phyloP scores from a whole-genome alignment of 2,329 filamentous ascomycete genomes.

The Nemania sp. region DNA sequence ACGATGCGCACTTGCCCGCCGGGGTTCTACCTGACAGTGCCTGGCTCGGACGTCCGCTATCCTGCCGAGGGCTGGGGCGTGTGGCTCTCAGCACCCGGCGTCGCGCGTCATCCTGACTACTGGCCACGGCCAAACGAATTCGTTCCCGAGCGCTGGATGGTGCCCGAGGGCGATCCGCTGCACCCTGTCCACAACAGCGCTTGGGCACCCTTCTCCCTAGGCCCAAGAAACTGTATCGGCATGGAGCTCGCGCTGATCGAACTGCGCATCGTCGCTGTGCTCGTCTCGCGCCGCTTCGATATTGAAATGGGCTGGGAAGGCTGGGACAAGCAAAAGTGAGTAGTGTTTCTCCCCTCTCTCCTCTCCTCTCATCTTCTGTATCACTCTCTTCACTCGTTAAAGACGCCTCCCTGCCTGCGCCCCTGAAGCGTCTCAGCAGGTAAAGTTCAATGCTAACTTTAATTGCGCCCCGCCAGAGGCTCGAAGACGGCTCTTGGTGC shows the following conservation, averaged over 20 bases:
- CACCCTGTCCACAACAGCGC: slow-evolving; percentile 42
- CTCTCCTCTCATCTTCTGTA: not conserved
- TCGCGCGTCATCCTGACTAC: slow-evolving; percentile 34
- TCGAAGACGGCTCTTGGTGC: slow-evolving; percentile 31
- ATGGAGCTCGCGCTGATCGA: slow-evolving; percentile 59
- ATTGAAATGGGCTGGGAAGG: slow-evolving; percentile 50
- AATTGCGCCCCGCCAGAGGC: slow-evolving; percentile 16
- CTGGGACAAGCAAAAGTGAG: slow-evolving; percentile 39
- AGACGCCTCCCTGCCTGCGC: not conserved
- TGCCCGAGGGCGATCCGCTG: slow-evolving; percentile 34
- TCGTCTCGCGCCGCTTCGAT: slow-evolving; percentile 54
- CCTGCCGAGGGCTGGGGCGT: slow-evolving; percentile 37
- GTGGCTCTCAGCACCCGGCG: slow-evolving; percentile 30
- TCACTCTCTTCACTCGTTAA: too few species aligned
- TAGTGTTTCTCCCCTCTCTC: not conserved
- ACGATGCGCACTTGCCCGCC: slow-evolving; percentile 30
- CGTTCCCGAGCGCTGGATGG: slow-evolving; percentile 41
- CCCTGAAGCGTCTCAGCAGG: too few species aligned
- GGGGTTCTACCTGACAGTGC: slow-evolving; percentile 29
- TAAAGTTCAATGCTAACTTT: slow-evolving; percentile 3
- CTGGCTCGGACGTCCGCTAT: slow-evolving; percentile 30
- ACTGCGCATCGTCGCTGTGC: slow-evolving; percentile 52
- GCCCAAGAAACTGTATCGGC: slow-evolving; percentile 59
- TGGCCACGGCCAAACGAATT: slow-evolving; percentile 42
- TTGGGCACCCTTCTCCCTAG: slow-evolving; percentile 57